Base-by-base conservation (phyloP, 2,329 filamentous ascomycete genomes). In the Lasiodiplodia sp. region DNA sequence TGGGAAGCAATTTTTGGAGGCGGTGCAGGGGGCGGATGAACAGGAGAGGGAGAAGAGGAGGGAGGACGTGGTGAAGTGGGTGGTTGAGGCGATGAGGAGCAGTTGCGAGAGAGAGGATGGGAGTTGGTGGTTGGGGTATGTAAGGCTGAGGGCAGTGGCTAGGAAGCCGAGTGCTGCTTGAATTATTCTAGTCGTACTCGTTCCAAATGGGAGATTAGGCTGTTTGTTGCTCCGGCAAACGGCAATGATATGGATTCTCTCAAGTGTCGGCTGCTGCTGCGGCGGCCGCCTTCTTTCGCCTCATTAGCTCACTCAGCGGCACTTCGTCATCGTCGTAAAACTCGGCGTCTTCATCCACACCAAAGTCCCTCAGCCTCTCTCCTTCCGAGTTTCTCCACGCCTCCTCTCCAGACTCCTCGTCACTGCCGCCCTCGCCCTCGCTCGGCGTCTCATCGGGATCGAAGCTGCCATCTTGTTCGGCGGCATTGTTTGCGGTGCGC, bases 341-440 rank as follows among this genome's bases (percentile, higher is more conserved):
- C 70, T 93, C 90, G 0, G 86, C 87, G 16, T 92, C 91, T 74
- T 93, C 91, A 72, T 95, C 92, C 0, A 96, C 92, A 1, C 92
- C 92, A 75, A 90, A 96, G 74, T 96, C 92, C 52, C 87, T 84
- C 62, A 96, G 79, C 40, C 88, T 83, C 75, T 95, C 91, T 1
- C 92, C 92, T 65, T 95, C 92, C 0, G 87, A 85, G 72, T 94
- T 95, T 0, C 85, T 88, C 92, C 92, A 96, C 5, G 82, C 86
- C 52, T 85, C 85, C 73, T 87, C 84, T 5, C 86, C 87, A 47
- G 74, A 72, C 14, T 79, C 75, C 51, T 78, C 76, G 7, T 8
- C 44, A 10, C 44, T 47, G 25, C 76, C 76, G 14, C 37, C 49
- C 5, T 74, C 75, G 28, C 71, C 71, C 21, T 74, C 72, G 14